Conservation (phyloP, 2,329 filamentous ascomycete genomes). For the Fusarium tricinctum region DNA sequence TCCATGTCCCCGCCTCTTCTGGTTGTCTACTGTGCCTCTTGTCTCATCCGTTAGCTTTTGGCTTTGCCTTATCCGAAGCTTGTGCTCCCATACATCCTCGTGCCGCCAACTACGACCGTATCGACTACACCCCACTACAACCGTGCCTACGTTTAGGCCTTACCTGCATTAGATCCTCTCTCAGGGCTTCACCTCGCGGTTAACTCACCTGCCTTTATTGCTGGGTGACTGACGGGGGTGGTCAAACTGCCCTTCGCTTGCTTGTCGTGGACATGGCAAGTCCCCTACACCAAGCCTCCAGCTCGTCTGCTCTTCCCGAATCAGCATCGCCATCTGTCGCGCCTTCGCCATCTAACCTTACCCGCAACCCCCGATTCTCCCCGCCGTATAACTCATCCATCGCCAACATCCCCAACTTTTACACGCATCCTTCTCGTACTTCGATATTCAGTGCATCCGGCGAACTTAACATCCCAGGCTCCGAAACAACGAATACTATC, state of each 20-base stretch:
- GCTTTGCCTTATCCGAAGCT: constrained; percentile 28
- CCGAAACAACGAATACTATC: constrained; percentile 28
- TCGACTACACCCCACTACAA: constrained; percentile 34
- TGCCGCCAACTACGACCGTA: constrained; percentile 31
- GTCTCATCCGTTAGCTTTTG: constrained; percentile 12
- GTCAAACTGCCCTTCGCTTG: constrained; percentile 12
- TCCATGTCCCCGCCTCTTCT: not conserved
- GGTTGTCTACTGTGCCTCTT: constrained; percentile 4
- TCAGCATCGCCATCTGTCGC: constrained; percentile 39
- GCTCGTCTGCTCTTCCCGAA: constrained; percentile 43
- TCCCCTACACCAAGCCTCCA: constrained; percentile 45
- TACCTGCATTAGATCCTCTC: constrained; percentile 24
- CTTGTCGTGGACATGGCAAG: constrained; percentile 46
- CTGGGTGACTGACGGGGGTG: constrained; percentile 19
- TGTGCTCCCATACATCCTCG: constrained; percentile 31
- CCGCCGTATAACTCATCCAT: constrained; percentile 33
- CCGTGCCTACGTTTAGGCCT: not conserved
- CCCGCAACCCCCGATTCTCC: constrained; percentile 38
- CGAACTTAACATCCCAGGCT: constrained; percentile 48
- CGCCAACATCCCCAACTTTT: constrained; percentile 44
- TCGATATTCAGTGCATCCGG: constrained; percentile 65
- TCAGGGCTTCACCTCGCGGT: constrained; percentile 29
- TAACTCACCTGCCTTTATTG: constrained; percentile 17
- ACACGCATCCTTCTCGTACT: constrained; percentile 52
- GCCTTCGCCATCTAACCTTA: constrained; percentile 29